A percentile compares a stretch with the other conserved stretches of the same genome.
These are phyloP conservation scores for Oryza nivara DNA, from an alignment of 176 grass and related monocot genomes.

Conservation along the genomic window DNA sequence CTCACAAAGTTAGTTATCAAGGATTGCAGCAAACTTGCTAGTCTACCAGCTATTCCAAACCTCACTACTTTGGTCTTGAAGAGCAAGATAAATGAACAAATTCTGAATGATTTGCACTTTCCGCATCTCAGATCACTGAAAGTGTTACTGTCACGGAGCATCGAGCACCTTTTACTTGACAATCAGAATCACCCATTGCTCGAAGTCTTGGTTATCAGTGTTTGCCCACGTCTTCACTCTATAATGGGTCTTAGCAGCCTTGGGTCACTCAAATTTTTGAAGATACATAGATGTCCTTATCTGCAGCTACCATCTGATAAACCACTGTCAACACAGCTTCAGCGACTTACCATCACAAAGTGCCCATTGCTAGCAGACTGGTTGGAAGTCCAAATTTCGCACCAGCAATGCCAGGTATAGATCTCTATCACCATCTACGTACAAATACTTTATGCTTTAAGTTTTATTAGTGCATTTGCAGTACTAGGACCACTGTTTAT, in stretches of 20 bases:
- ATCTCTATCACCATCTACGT: neutral
- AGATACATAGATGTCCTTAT: constrained; percentile 6
- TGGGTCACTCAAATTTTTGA: neutral
- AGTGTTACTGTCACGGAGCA: constrained; percentile 2
- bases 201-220: neutral
- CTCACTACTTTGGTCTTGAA: constrained; percentile 35
- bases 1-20: constrained; percentile 46
- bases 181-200: neutral
- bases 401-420: neutral
- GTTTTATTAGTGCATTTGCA: neutral
- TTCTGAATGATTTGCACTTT: constrained; percentile 19
- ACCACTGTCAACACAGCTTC: neutral
- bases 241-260: constrained; percentile 8
- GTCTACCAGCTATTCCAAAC: constrained; percentile 24
- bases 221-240: neutral
- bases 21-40: constrained; percentile 33
- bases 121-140: constrained; percentile 23
- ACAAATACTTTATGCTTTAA: constrained; percentile 6
- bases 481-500: neutral
- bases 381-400: constrained; percentile 1
- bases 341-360: constrained; percentile 11
- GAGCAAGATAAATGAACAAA: constrained; percentile 13
- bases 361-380: constrained; percentile 1
- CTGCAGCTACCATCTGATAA: neutral
- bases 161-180: neutral